phyloP scores from a whole-genome alignment of 768 basidiomycete genomes.

The Mycena amicta region DNA sequence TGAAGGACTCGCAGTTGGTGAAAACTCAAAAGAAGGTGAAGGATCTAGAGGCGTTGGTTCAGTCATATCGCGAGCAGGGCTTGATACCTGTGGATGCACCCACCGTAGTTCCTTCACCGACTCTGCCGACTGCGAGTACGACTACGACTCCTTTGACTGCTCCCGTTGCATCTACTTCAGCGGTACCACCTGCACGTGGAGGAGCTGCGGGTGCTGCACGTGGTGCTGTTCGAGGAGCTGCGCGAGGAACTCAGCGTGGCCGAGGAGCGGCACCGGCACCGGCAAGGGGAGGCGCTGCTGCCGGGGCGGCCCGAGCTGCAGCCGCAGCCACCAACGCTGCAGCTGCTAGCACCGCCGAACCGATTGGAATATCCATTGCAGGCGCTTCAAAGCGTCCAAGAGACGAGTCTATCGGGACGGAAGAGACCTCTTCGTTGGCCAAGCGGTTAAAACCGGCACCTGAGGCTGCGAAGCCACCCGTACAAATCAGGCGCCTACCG shows the following conservation, averaged over 20 bases:
- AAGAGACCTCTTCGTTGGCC: conserved; percentile 57
- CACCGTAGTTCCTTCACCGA: conserved; percentile 29
- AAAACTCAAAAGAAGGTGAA: conserved; percentile 63
- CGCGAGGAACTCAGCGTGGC: conserved; percentile 27
- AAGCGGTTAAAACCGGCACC: conserved; percentile 69
- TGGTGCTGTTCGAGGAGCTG: conserved; percentile 22
- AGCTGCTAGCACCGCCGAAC: conserved; percentile 37
- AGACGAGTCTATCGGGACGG: conserved; percentile 48
- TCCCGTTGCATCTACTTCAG: conserved; percentile 29
- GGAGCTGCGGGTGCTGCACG: conserved; percentile 26
- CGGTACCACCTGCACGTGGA: conserved; percentile 10
- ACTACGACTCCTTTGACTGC: conserved; percentile 29
- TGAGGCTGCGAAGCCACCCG: conserved; percentile 30
- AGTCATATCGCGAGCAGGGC: conserved; percentile 57
- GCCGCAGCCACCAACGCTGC: conserved; percentile 28
- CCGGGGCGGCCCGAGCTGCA: conserved; percentile 27
- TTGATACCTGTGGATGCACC: conserved; percentile 40
- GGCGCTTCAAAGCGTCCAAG: conserved; percentile 72
- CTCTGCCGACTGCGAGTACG: conserved; percentile 20
- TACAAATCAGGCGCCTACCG: conserved; percentile 34
- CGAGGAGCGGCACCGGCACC: conserved; percentile 43
- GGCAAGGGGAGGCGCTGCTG: conserved; percentile 21
- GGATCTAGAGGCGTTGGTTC: conserved; percentile 66
- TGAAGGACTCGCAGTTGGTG: conserved; percentile 74
- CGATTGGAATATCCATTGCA: conserved; percentile 49